Evolutionary conservation across 768 basidiomycete species (phyloP).

Genomic region (Sarcodon sp.): DNA sequence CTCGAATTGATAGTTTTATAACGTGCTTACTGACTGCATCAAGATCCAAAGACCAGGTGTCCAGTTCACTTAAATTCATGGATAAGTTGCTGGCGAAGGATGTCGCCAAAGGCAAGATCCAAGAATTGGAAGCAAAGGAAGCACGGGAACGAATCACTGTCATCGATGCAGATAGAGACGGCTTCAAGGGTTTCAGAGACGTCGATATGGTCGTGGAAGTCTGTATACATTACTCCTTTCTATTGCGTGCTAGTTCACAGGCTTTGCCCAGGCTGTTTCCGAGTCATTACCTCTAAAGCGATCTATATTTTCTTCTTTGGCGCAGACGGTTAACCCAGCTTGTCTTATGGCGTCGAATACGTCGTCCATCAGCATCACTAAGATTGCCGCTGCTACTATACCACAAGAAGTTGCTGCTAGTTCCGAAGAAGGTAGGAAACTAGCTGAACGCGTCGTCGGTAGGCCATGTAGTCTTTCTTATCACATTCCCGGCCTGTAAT

Average conservation of each 20-base stretch:
- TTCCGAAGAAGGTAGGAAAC: constrained; percentile 48
- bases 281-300: constrained; percentile 75
- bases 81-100: constrained; percentile 86
- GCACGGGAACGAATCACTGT: constrained; percentile 54
- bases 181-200: constrained; percentile 51
- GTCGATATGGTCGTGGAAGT: constrained; percentile 91
- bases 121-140: constrained; percentile 56
- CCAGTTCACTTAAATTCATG: constrained; percentile 58
- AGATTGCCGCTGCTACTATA: constrained; percentile 76
- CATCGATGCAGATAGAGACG: constrained; percentile 30
- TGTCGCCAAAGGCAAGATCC: constrained; percentile 68
- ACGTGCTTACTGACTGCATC: background rate
- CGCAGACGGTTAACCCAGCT: constrained; percentile 50
- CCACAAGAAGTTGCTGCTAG: constrained; percentile 41
- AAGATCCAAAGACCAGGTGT: constrained; percentile 38
- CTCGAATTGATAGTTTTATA: background rate
- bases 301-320: constrained; percentile 59
- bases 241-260: background rate
- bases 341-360: constrained; percentile 89
- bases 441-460: constrained; percentile 76
- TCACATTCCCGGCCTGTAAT: background rate
- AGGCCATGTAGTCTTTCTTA: constrained; percentile 12
- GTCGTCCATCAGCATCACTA: constrained; percentile 88
- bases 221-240: constrained; percentile 9
- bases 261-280: constrained; percentile 56